phyloP scores from a whole-genome alignment of 345 rosid genomes.

The Abelmoschus esculentus region DNA sequence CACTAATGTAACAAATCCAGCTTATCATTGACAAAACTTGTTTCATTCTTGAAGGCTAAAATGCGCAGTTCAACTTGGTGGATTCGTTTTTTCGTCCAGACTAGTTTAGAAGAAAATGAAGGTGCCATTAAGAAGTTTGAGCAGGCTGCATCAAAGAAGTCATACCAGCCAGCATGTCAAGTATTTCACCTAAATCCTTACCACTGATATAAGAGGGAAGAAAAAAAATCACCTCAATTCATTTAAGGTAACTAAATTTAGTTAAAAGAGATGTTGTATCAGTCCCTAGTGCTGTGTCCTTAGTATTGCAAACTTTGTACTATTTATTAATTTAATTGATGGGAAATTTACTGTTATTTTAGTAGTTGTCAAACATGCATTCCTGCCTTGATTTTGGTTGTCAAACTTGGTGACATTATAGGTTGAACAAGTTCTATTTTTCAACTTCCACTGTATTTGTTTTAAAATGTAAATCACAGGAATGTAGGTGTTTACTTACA shows the following conservation, averaged over 20 bases:
- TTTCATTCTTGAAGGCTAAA: slow-evolving; percentile 43
- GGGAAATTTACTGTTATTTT: background rate
- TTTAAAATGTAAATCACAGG: no score
- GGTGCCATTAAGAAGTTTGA: slow-evolving; percentile 51
- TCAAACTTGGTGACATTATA: no score
- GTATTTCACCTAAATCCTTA: slow-evolving; percentile 83
- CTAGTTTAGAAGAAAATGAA: slow-evolving; percentile 61
- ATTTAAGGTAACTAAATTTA: slow-evolving; percentile 7
- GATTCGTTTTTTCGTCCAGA: slow-evolving; percentile 54
- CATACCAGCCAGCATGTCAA: slow-evolving; percentile 75
- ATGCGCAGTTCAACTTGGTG: slow-evolving; percentile 77
- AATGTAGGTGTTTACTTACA: no score
- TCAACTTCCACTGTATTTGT: no score
- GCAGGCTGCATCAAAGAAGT: slow-evolving; percentile 54
- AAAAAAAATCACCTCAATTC: slow-evolving; percentile 50
- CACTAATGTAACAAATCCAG: background rate
- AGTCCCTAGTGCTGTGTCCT: slow-evolving; percentile 6
- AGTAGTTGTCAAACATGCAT: background rate
- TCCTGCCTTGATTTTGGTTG: background rate
- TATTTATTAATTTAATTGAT: slow-evolving; percentile 22
- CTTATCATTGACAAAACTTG: background rate
- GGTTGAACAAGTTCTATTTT: no score
- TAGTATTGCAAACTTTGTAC: slow-evolving; percentile 1
- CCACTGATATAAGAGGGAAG: slow-evolving; percentile 26
- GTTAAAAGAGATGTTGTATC: slow-evolving; percentile 4